Base-by-base conservation (phyloP, 352 stramenopile species). In the Pythium brachiatum region DNA sequence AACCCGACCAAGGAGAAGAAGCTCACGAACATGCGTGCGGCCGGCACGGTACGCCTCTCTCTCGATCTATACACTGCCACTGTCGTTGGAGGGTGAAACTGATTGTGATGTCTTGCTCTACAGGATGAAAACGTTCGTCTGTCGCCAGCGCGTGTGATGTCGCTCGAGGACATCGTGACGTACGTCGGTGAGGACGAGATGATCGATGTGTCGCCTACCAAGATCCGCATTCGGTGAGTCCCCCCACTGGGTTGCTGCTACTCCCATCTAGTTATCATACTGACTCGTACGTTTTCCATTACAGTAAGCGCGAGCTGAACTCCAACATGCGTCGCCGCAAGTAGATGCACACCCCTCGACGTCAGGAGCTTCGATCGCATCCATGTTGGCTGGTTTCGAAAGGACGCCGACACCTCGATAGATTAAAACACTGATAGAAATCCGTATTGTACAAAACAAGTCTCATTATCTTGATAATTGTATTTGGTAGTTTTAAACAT, bases 141-240 rank as follows among this genome's bases (percentile, higher is more conserved):
- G 18, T 83, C 95, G 7, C 96, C 96, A 16, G 92, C 97, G 5
- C 92, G 93, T 52, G 68, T 76, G 38, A 93, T 98, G 80, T 97
- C 83, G n/a, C 81, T 99, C 0, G 97, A 99, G 74, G 97, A 99
- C 68, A 77, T 98, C 23, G 98, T 99, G 66, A 94, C 94, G 6
- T 99, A 99, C 75, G 92, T 99, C 68, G 84, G 80, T 52, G 90
- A 98, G 48, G 97, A 99, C 75, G 97, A 99, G 78, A 97, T 99
- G 73, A 97, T 99, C 60, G 97, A 99, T 71, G 91, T 99, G 15
- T 99, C 97, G 41, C 97, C 97, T 18, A 74, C 73, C 25, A 95
- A 81, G 67, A 97, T 99, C 47, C 88, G 97, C 57, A 93, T 99
- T 71, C 70, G 77, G 76, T 84, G 54, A 25, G 72, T 68, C 12